A percentile compares a stretch with the other conserved stretches of the same genome.
These are phyloP conservation scores for Calocybe indica DNA, from an alignment of 768 basidiomycete genomes.

Conservation along the genomic window DNA sequence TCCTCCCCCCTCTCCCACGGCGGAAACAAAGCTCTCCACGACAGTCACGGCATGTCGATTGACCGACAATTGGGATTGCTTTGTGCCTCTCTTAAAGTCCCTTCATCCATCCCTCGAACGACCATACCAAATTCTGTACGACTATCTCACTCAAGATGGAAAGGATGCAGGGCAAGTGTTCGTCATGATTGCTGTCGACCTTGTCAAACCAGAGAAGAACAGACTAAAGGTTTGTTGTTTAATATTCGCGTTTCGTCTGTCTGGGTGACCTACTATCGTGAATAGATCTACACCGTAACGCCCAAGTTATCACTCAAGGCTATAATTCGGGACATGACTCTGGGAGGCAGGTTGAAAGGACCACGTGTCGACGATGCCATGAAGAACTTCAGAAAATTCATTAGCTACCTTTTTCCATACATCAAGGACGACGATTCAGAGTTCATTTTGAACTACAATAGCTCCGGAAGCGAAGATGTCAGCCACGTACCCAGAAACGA, in stretches of 20 bases:
- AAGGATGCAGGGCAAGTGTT: constrained; percentile 8
- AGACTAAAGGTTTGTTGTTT: constrained; percentile 7
- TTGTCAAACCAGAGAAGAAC: constrained; percentile 7
- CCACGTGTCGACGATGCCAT: constrained; percentile 8
- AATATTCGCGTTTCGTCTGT: not conserved
- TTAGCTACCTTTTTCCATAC: constrained; percentile 11
- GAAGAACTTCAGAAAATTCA: constrained; percentile 9
- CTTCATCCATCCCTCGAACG: constrained; percentile 7
- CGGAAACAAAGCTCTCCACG: constrained; percentile 2
- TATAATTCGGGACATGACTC: constrained; percentile 11
- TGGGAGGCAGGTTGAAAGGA: constrained; percentile 9
- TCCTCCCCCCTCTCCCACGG: constrained; percentile 8
- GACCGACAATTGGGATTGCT: constrained; percentile 8
- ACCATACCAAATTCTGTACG: constrained; percentile 6
- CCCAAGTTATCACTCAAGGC: constrained; percentile 9
- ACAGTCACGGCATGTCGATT: constrained; percentile 10
- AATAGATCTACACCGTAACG: constrained; percentile 9
- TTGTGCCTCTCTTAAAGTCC: constrained; percentile 1
- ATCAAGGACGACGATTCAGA: constrained; percentile 6
- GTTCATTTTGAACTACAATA: constrained; percentile 6
- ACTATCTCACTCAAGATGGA: constrained; percentile 6
- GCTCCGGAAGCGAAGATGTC: constrained; percentile 2
- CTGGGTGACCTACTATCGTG: not conserved
- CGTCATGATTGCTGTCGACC: constrained; percentile 10
- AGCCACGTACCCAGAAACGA: not conserved